These are phyloP conservation scores for Limonium bicolor DNA, from an alignment of 148 eudicot genomes.

Conservation along the genomic window DNA sequence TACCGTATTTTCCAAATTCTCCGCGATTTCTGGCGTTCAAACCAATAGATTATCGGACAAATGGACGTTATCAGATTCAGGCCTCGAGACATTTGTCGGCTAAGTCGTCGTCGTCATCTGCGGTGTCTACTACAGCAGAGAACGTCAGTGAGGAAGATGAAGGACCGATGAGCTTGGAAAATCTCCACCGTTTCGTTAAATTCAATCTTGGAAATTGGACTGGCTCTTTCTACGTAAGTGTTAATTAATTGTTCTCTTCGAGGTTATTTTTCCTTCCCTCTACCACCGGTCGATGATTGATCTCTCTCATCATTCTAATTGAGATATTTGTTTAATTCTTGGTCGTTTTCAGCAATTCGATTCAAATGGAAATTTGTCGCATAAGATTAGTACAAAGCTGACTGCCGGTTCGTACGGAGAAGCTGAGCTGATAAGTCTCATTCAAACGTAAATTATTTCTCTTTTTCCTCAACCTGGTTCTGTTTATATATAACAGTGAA, in stretches of 20 bases:
- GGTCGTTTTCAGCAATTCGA: constrained; percentile 54
- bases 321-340: not conserved
- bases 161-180: constrained; percentile 41
- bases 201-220: constrained; percentile 65
- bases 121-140: constrained; percentile 6
- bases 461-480: not conserved
- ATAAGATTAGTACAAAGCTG: constrained; percentile 57
- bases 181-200: constrained; percentile 46
- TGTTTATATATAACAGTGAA: no score
- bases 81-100: no score
- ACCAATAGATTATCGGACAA: no score
- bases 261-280: not conserved
- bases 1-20: no score
- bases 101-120: no score
- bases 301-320: not conserved
- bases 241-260: not conserved
- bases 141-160: constrained; percentile 9
- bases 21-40: no score
- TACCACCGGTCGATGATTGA: not conserved
- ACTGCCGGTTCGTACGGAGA: constrained; percentile 73
- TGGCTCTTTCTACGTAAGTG: constrained; percentile 65
- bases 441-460: constrained; percentile 56
- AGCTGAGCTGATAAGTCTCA: constrained; percentile 75
- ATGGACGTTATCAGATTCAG: no score
- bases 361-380: constrained; percentile 52